phyloP scores from a whole-genome alignment of 2,329 filamentous ascomycete species.

The Ophiostoma tasmaniense region DNA sequence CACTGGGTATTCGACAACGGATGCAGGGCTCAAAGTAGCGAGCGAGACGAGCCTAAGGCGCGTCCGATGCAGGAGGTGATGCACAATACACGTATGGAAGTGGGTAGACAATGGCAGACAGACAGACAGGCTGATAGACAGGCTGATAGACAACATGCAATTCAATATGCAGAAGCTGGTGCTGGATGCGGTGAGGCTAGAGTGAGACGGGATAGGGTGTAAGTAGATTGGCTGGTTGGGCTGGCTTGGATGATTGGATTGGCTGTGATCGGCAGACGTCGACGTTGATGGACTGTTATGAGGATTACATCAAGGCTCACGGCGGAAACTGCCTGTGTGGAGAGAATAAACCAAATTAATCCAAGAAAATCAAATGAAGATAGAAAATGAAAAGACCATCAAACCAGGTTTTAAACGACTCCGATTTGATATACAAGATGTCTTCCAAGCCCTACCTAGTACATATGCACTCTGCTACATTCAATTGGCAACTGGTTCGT shows the following conservation, averaged over 20 bases:
- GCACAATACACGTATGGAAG: neutral
- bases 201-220: neutral
- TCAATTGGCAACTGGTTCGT: too few species aligned
- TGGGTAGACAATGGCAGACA: neutral
- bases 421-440: neutral
- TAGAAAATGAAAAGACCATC: too few species aligned
- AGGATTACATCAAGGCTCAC: too few species aligned
- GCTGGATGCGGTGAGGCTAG: neutral
- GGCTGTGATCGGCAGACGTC: neutral
- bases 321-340: too few species aligned
- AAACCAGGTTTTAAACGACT: neutral
- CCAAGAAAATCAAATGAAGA: too few species aligned
- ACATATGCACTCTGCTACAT: neutral
- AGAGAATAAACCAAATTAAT: too few species aligned
- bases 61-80: conserved; percentile 17
- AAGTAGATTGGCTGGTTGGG: neutral
- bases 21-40: neutral
- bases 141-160: neutral
- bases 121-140: neutral
- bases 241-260: neutral
- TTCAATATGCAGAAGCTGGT: neutral
- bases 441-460: too few species aligned
- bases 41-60: neutral
- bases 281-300: neutral
- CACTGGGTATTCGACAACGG: neutral